Evolutionary conservation across 768 basidiomycete species (phyloP).

Genomic region (Dacryopinax primogenitus): DNA sequence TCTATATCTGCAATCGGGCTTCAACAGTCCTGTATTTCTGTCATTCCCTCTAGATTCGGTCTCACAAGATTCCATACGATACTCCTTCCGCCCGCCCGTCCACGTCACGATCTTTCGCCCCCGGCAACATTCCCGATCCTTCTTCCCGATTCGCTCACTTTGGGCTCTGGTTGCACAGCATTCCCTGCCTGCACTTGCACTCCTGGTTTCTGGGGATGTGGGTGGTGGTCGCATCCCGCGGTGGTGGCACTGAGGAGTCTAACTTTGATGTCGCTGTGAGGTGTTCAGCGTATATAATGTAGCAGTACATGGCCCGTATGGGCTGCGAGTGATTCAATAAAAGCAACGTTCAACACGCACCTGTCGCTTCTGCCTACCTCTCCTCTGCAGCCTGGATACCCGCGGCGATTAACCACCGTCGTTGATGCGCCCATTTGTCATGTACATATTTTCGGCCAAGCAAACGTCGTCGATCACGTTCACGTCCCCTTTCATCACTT

Average conservation of each 20-base stretch:
- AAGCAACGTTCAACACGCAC: conserved; percentile 9
- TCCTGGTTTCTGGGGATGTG: not conserved
- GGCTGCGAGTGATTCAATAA: conserved; percentile 1
- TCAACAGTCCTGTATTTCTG: conserved; percentile 8
- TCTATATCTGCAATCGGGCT: conserved; percentile 8
- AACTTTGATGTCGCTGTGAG: not conserved
- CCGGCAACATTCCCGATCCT: not conserved
- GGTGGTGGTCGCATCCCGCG: not conserved
- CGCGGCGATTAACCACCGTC: too few species aligned
- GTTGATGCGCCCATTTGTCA: too few species aligned
- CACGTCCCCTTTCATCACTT: not conserved
- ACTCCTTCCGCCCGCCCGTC: not conserved
- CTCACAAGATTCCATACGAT: not conserved
- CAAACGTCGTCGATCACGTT: not conserved
- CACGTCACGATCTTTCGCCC: not conserved
- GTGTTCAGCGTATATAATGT: not conserved
- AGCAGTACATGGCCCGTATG: conserved; percentile 3
- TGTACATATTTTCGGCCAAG: too few species aligned
- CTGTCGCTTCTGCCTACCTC: not conserved
- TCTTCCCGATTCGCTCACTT: not conserved
- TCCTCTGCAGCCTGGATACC: too few species aligned
- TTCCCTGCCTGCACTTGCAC: not conserved
- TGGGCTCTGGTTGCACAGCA: conserved; percentile 7
- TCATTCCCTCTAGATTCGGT: not conserved
- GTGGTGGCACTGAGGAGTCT: too few species aligned